phyloP scores from a whole-genome alignment of 768 basidiomycete species.

The Leccinum aurantiacum region DNA sequence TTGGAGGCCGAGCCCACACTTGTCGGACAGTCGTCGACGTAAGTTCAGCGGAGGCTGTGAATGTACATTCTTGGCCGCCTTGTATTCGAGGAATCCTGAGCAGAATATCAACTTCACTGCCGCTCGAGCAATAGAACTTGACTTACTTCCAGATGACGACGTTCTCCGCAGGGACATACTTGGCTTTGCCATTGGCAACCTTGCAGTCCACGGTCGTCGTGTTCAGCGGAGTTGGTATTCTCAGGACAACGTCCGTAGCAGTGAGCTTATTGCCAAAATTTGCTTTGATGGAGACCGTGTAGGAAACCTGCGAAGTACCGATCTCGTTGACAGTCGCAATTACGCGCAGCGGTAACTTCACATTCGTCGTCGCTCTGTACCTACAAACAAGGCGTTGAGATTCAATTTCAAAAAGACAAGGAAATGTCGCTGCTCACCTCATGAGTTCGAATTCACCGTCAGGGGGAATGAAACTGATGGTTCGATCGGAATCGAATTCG shows the following conservation, averaged over 20 bases:
- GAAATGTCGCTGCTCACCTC: slow-evolving; percentile 53
- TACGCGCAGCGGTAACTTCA: slow-evolving; percentile 89
- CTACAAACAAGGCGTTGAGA: slow-evolving; percentile 39
- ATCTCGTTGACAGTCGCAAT: slow-evolving; percentile 92
- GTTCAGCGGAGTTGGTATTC: slow-evolving; percentile 96
- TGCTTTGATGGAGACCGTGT: slow-evolving; percentile 82
- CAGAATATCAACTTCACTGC: slow-evolving; percentile 2
- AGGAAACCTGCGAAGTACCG: slow-evolving; percentile 89
- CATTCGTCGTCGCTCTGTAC: slow-evolving; percentile 94
- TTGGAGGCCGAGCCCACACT: slow-evolving; percentile 97
- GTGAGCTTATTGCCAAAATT: slow-evolving; percentile 91
- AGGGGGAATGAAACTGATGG: slow-evolving; percentile 96
- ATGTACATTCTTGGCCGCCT: slow-evolving; percentile 87
- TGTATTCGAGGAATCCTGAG: slow-evolving; percentile 88
- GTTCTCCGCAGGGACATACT: slow-evolving; percentile 95
- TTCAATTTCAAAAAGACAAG: slow-evolving; percentile 1
- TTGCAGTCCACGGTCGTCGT: slow-evolving; percentile 92
- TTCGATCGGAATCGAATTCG: slow-evolving; percentile 91
- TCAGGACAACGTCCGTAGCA: slow-evolving; percentile 87
- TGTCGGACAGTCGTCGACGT: slow-evolving; percentile 90
- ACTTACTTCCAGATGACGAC: slow-evolving; percentile 97
- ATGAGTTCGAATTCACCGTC: slow-evolving; percentile 99
- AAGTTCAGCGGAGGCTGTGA: slow-evolving; percentile 78
- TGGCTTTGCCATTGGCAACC: slow-evolving; percentile 90
- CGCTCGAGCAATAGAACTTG: neutral